Conservation (phyloP, 495 filamentous ascomycete genomes). For the Lophiostoma macrostomum region DNA sequence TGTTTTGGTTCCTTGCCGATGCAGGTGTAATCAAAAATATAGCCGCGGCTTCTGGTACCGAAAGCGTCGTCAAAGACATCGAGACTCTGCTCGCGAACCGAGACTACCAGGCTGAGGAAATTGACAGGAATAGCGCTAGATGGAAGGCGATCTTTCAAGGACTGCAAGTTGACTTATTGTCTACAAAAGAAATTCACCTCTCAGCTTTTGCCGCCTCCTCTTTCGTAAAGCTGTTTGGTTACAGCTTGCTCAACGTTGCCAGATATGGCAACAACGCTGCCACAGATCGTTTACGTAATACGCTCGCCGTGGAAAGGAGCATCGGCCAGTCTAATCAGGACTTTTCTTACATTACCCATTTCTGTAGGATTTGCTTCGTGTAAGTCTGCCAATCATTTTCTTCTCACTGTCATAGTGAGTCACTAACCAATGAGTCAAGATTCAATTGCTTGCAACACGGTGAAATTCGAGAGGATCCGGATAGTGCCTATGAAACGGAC, state of each 20-base stretch:
- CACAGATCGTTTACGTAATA: too few relatives aligned
- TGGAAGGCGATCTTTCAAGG: too few relatives aligned
- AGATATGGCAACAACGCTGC: too few relatives aligned
- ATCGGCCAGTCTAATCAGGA: background rate
- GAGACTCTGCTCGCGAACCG: background rate
- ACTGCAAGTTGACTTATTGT: too few relatives aligned
- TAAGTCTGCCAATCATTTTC: background rate
- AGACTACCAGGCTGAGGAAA: too few relatives aligned
- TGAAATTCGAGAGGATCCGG: conserved; percentile 28
- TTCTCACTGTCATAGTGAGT: background rate
- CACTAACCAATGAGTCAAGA: background rate
- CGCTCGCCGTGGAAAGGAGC: conserved; percentile 24
- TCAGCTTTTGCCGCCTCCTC: too few relatives aligned
- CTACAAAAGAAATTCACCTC: too few relatives aligned
- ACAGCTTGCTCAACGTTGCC: too few relatives aligned
- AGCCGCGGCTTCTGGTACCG: too few relatives aligned
- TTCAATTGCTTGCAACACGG: conserved; percentile 38
- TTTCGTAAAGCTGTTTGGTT: too few relatives aligned
- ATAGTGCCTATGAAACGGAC: conserved; percentile 13
- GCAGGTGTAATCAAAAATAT: conserved; percentile 6
- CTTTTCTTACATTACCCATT: background rate
- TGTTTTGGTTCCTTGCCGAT: conserved; percentile 23
- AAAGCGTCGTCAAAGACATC: background rate
- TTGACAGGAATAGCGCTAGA: too few relatives aligned
- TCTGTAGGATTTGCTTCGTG: background rate